Percentiles rank a stretch among this genome's conserved stretches.
phyloP scores from a whole-genome alignment of 2,329 filamentous ascomycete species.

The Tolypocladium tundrense region DNA sequence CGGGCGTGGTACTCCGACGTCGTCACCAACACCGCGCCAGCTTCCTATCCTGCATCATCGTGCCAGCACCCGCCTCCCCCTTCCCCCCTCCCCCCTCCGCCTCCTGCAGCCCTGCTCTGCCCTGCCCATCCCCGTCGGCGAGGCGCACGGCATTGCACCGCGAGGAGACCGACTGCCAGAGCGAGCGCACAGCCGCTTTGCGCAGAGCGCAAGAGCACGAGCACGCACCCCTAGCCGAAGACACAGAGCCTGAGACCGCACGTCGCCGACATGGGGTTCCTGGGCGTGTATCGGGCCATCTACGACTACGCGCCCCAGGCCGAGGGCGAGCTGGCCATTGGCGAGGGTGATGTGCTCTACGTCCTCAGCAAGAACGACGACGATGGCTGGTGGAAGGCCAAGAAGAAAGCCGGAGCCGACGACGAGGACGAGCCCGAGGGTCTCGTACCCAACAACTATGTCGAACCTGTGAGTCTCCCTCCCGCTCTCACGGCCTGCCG shows the following conservation, averaged over 20 bases:
- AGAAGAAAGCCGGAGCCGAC: slow-evolving; percentile 74
- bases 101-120: not conserved
- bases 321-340: slow-evolving; percentile 74
- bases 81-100: not conserved
- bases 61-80: not conserved
- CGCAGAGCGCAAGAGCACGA: not conserved
- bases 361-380: slow-evolving; percentile 71
- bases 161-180: not conserved
- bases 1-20: not conserved
- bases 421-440: slow-evolving; percentile 89
- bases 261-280: slow-evolving; percentile 63
- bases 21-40: not conserved
- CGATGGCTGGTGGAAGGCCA: slow-evolving; percentile 90
- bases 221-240: not conserved
- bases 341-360: slow-evolving; percentile 81
- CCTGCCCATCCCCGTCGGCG: not conserved
- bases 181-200: not conserved
- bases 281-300: slow-evolving; percentile 80
- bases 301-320: slow-evolving; percentile 89
- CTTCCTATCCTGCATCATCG: not conserved
- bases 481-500: not conserved
- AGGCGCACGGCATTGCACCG: not conserved
- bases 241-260: not conserved
- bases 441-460: slow-evolving; percentile 87
- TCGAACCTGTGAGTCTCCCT: slow-evolving; percentile 61